phyloP scores from a whole-genome alignment of 176 grass and related monocot genomes.

The Metroxylon sagu region DNA sequence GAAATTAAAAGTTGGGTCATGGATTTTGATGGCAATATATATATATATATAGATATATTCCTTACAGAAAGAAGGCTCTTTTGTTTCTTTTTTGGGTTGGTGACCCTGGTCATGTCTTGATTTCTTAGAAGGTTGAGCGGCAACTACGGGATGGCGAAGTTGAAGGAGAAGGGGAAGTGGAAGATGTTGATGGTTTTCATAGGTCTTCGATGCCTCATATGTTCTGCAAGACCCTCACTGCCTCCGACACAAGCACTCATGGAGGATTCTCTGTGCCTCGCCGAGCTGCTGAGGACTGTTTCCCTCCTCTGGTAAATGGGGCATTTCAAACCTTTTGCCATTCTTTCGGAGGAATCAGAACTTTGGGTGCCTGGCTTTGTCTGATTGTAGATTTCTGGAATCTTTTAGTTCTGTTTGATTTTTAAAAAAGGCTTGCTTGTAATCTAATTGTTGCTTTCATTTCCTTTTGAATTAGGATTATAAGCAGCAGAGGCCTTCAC shows the following conservation, averaged over 20 bases:
- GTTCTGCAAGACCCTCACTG: slow-evolving; percentile 96
- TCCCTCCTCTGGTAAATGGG: slow-evolving; percentile 65
- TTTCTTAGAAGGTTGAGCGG: slow-evolving; percentile 19
- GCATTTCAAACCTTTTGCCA: neutral
- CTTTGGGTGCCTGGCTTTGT: no score
- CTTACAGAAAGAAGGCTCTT: neutral
- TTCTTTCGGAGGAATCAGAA: no score
- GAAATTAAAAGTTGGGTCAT: no score
- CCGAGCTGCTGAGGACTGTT: slow-evolving; percentile 93
- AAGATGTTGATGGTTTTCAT: slow-evolving; percentile 30
- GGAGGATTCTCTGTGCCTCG: slow-evolving; percentile 90
- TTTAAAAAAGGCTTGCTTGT: no score
- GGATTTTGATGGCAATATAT: no score
- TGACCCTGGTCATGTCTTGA: neutral
- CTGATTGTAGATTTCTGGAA: no score
- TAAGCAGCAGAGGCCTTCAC: slow-evolving; percentile 65
- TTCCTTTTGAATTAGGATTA: slow-evolving; percentile 44
- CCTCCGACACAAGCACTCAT: slow-evolving; percentile 90
- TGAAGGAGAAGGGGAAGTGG: slow-evolving; percentile 30
- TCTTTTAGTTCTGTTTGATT: no score
- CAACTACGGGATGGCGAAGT: slow-evolving; percentile 19
- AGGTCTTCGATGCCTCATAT: slow-evolving; percentile 59
- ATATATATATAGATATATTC: no score
- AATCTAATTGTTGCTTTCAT: slow-evolving; percentile 1
- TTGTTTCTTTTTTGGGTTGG: neutral